phyloP scores from a whole-genome alignment of 768 basidiomycete species.

The Russula foetens region DNA sequence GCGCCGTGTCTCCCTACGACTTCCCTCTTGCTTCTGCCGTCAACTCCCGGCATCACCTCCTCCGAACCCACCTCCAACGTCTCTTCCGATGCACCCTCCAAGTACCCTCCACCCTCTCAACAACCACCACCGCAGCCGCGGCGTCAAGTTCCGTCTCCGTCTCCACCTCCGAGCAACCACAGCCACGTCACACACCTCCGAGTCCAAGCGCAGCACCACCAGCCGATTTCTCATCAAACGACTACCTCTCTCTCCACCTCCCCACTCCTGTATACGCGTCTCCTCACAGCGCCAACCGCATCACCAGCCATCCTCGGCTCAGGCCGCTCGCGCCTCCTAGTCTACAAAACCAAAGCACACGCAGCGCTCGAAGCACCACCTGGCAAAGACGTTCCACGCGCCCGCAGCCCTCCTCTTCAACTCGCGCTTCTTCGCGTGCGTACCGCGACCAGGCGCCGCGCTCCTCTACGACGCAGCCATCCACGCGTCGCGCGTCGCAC shows the following conservation, averaged over 20 bases:
- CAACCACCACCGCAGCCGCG: neutral
- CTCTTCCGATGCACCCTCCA: no score
- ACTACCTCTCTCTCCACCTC: constrained; percentile 83
- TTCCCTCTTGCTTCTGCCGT: constrained; percentile 9
- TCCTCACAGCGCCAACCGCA: constrained; percentile 43
- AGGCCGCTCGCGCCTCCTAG: constrained; percentile 79
- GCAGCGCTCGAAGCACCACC: constrained; percentile 58
- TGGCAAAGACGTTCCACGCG: constrained; percentile 53
- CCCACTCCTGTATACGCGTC: constrained; percentile 42
- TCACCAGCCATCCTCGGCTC: constrained; percentile 68
- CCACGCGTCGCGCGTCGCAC: constrained; percentile 34
- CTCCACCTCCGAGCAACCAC: no score
- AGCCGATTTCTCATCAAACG: constrained; percentile 82
- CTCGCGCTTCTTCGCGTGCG: constrained; percentile 77
- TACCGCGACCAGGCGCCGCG: constrained; percentile 72
- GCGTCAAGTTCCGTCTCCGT: no score
- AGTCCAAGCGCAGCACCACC: constrained; percentile 23
- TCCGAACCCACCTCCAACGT: no score
- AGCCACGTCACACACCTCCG: no score
- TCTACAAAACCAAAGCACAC: constrained; percentile 68
- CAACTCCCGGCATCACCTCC: neutral
- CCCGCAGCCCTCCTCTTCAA: constrained; percentile 76
- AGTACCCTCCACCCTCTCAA: neutral
- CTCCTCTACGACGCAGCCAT: constrained; percentile 81
- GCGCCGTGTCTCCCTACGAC: constrained; percentile 60